Percentiles rank a stretch among this genome's conserved stretches.
These are phyloP conservation scores for Sequoia sempervirens DNA, from an alignment of 75 land plant species.

Conservation along the genomic window DNA sequence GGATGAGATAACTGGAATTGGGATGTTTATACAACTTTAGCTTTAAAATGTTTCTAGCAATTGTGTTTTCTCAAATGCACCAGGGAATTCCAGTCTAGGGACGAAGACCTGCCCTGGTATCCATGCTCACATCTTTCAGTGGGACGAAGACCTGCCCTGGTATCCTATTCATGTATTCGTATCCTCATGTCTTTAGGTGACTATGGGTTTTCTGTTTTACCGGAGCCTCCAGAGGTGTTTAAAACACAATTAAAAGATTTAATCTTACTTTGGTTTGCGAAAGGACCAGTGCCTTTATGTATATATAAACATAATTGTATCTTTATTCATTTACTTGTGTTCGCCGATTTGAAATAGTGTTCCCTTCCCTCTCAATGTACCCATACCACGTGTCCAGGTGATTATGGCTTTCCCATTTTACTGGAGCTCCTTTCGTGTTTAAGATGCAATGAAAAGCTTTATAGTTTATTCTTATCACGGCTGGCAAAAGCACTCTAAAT, in stretches of 20 bases:
- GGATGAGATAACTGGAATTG: neutral
- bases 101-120: neutral
- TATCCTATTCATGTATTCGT: too few species aligned
- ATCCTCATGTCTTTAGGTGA: too few species aligned
- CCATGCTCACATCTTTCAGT: too few species aligned
- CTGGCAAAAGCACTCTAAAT: neutral
- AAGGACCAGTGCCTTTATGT: neutral
- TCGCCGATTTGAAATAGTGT: neutral
- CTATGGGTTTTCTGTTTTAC: too few species aligned
- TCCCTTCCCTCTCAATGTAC: neutral
- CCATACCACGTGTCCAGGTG: neutral
- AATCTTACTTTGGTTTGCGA: too few species aligned
- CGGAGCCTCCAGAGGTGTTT: too few species aligned
- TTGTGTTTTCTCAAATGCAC: neutral
- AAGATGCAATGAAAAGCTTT: neutral
- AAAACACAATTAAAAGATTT: too few species aligned
- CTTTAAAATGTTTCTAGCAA: neutral
- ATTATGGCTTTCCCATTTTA: neutral
- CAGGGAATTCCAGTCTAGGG: neutral
- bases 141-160: too few species aligned
- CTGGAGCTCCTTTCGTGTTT: neutral
- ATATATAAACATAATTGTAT: neutral
- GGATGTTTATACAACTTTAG: neutral
- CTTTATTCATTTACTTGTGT: neutral
- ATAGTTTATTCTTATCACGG: neutral